Percentiles rank a stretch among this genome's conserved stretches.
phyloP scores from a whole-genome alignment of 192 early-diverging fungal species.

The Rhizophagus sp. region DNA sequence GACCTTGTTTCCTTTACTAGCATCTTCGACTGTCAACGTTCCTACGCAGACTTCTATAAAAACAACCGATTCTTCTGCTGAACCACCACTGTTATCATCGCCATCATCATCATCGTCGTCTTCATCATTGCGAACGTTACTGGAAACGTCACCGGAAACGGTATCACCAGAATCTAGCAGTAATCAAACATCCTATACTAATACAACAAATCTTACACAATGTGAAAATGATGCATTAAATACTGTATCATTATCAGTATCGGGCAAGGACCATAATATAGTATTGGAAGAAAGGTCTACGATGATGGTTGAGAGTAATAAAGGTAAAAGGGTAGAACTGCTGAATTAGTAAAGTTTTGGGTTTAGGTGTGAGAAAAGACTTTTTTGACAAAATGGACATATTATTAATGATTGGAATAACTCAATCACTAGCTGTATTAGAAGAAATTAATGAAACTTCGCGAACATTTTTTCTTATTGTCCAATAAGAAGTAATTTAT shows the following conservation, averaged over 20 bases:
- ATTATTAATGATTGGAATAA: not conserved
- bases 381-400: constrained; percentile 25
- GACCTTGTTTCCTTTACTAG: constrained; percentile 6
- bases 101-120: constrained; percentile 12
- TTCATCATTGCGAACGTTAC: not conserved
- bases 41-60: not conserved
- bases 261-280: not conserved
- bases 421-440: not conserved
- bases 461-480: not conserved
- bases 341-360: not conserved
- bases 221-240: not conserved
- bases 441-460: not conserved
- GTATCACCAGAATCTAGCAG: not conserved
- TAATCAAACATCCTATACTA: not conserved
- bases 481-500: not conserved
- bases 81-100: not conserved
- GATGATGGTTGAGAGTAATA: not conserved
- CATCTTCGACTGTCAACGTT: not conserved
- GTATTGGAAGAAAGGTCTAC: too few species aligned
- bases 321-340: not conserved
- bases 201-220: not conserved
- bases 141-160: not conserved
- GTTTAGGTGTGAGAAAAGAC: not conserved
- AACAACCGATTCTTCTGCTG: not conserved
- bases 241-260: too few species aligned